Evolutionary conservation across 106 monocot species (phyloP).

Genomic region (Dendrobium chrysotoxum): DNA sequence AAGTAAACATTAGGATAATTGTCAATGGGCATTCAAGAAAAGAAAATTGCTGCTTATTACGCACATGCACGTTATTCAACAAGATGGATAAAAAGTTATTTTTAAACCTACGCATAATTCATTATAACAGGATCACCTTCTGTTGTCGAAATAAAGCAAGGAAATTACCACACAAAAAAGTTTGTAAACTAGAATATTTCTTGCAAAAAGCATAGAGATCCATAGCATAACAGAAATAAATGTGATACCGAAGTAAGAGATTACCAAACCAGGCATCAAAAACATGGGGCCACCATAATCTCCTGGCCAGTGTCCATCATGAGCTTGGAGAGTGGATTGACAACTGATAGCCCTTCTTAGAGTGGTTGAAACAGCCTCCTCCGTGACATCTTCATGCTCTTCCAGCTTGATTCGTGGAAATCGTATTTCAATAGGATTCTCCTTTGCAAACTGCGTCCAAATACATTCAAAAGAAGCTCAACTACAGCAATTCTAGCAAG

Average conservation of each 20-base stretch:
- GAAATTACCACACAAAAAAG: not conserved
- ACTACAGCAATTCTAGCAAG: not conserved
- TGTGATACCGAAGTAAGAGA: not conserved
- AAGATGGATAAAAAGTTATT: not conserved
- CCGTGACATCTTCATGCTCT: slow-evolving; percentile 56
- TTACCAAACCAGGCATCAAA: slow-evolving; percentile 75
- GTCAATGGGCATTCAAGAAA: not conserved
- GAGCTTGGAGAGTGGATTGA: slow-evolving; percentile 64
- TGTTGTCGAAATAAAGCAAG: not conserved
- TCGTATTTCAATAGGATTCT: slow-evolving; percentile 38
- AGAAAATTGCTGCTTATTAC: not conserved
- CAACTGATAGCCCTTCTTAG: slow-evolving; percentile 53
- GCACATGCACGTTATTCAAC: not conserved
- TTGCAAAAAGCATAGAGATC: not conserved
- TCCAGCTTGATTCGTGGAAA: slow-evolving; percentile 38
- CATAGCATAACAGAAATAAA: not conserved
- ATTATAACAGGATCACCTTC: not conserved
- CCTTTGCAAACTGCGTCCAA: slow-evolving; percentile 54
- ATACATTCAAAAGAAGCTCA: not conserved
- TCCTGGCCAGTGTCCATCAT: slow-evolving; percentile 92
- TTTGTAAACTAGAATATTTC: not conserved
- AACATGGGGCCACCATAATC: slow-evolving; percentile 93
- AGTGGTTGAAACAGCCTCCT: slow-evolving; percentile 48
- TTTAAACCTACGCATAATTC: no score
- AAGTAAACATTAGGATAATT: not conserved